phyloP scores from a whole-genome alignment of 176 grass and related monocot genomes.

The Oryza longistaminata region DNA sequence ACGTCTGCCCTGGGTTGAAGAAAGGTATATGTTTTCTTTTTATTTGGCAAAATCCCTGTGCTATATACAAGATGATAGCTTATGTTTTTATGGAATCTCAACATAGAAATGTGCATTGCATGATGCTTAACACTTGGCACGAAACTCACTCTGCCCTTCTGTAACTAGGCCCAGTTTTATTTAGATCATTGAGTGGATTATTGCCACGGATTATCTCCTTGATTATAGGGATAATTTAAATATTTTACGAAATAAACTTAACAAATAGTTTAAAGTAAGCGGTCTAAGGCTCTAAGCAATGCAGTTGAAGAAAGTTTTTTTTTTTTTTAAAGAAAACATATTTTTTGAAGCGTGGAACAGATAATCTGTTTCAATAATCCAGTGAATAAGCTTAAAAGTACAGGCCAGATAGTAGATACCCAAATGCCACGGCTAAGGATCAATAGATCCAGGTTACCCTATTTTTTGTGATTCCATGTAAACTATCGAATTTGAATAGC shows the following conservation, averaged over 20 bases:
- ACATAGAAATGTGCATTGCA: slow-evolving; percentile 3
- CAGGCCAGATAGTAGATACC: neutral
- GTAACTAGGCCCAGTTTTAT: neutral
- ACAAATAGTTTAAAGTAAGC: too few relatives aligned
- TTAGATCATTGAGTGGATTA: too few relatives aligned
- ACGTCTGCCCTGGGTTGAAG: slow-evolving; percentile 74
- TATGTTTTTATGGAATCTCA: neutral
- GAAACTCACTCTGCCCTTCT: neutral
- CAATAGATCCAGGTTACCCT: neutral
- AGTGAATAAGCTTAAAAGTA: too few relatives aligned
- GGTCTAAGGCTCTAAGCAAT: too few relatives aligned
- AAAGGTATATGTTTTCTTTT: slow-evolving; percentile 62
- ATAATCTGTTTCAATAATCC: too few relatives aligned
- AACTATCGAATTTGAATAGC: neutral
- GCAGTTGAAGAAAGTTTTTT: too few relatives aligned
- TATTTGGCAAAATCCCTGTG: neutral
- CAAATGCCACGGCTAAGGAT: neutral
- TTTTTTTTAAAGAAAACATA: too few relatives aligned
- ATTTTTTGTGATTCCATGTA: neutral
- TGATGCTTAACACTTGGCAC: neutral
- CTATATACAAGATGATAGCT: neutral
- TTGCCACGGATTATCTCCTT: too few relatives aligned
- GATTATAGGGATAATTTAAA: too few relatives aligned
- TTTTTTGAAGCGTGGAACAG: too few relatives aligned
- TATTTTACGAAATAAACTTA: too few relatives aligned